Evolutionary conservation across 805 yeast genomes (phyloP), one percentile per base, ranked within the genome.

Genomic region (Candida nonsorbophila): DNA sequence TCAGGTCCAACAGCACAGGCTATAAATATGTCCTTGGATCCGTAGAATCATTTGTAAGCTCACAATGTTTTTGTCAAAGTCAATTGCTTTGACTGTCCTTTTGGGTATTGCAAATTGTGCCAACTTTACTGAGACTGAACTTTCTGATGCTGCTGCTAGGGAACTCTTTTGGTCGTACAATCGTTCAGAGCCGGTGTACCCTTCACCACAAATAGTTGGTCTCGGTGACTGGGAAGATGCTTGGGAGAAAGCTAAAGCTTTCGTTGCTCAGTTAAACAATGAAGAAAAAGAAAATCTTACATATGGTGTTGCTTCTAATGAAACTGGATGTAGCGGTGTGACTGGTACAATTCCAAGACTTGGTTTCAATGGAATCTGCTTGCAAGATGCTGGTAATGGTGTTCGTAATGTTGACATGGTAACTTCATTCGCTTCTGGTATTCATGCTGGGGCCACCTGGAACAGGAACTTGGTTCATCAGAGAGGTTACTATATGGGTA

Each of bases 371-470:
- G 58, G 69, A 4, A 45, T 76, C n/a, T 75, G 80, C 38, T 54
- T 73, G 14, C 79, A 74, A 40, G 79, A 75, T 50, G 79, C 78
- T 3, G 77, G 79, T 5, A 63, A 67, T 34, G 81, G 80, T 7
- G 70, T 74, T 13, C 51, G 78, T 29, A 61, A 58, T 27, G 64
- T 79, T 5, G 80, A 74, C 39, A 64, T 68, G 38, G 67, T 65
- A 19, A 68, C 78, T 1, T 61, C 63, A 16, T 75, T 69, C 34
- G 79, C 81, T 1, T 66, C 76, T 1, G 80, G 77, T 1, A 40
- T 74, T 20, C 75, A 79, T 8, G 53, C 72, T 4, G 81, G 74
- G 1, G 55, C 79, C 11, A 69, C 79, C 4, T 75, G 72, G 45
- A 74, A 74, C 42, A 61, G 51, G 33, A 69, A 57, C 5, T 55